These are phyloP conservation scores for Trichosporon sp. DNA, from an alignment of 1,284 basidiomycete genomes.

Conservation along the genomic window DNA sequence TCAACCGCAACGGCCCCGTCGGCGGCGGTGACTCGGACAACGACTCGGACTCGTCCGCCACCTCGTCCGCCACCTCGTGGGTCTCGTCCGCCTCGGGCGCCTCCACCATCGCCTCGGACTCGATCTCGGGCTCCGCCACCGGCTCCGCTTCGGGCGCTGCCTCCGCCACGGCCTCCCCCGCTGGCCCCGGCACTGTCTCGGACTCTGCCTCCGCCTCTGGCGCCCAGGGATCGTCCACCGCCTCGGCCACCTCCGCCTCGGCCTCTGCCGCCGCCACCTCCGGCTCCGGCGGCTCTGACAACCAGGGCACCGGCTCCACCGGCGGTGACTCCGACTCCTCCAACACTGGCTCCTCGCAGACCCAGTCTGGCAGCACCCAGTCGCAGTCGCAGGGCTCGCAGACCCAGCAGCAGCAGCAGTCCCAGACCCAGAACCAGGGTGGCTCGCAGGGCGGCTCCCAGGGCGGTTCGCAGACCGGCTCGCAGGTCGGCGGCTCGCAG, in stretches of 20 bases:
- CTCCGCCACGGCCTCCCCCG: neutral
- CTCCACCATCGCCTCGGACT: neutral
- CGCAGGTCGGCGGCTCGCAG: neutral
- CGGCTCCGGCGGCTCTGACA: too few species aligned
- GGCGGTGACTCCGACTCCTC: neutral
- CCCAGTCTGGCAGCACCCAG: neutral
- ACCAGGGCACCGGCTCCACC: neutral
- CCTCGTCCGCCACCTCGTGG: neutral
- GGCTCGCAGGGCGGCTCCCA: neutral
- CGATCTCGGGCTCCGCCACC: neutral
- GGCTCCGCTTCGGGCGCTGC: neutral
- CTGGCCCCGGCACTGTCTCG: too few species aligned
- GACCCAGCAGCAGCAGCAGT: neutral
- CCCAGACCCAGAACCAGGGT: neutral
- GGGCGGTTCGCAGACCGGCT: neutral
- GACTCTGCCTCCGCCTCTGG: neutral
- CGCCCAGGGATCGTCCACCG: too few species aligned
- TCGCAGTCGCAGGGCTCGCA: neutral
- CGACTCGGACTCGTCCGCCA: neutral
- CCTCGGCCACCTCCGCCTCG: neutral
- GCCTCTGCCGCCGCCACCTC: neutral
- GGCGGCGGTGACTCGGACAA: neutral
- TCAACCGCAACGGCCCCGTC: neutral
- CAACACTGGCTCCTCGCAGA: neutral
- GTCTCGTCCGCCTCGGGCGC: neutral